Conservation (phyloP, 306 rosid species). For the Senna siamea region DNA sequence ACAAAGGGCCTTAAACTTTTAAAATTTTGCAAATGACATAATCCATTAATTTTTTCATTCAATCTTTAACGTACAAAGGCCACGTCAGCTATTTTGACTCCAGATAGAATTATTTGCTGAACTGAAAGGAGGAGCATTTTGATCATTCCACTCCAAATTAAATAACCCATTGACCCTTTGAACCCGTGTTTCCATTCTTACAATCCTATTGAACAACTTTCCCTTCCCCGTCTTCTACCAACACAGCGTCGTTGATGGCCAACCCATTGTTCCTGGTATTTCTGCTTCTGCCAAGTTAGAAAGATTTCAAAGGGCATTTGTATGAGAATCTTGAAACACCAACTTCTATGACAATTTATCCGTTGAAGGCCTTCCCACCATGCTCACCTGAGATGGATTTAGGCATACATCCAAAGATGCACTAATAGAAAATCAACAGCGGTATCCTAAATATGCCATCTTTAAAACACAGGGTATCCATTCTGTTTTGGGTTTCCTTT, state of each 20-base stretch:
- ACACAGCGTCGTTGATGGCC: conserved; percentile 72
- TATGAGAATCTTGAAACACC: conserved; percentile 67
- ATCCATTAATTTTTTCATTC: too few species aligned
- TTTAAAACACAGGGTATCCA: conserved; percentile 75
- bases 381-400: conserved; percentile 54
- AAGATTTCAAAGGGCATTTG: conserved; percentile 60
- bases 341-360: conserved; percentile 48
- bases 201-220: conserved; percentile 37
- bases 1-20: too few species aligned
- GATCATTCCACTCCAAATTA: too few species aligned
- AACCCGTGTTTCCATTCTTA: conserved; percentile 4
- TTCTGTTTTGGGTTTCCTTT: conserved; percentile 7
- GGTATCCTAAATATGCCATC: conserved; percentile 54
- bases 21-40: too few species aligned
- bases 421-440: conserved; percentile 56
- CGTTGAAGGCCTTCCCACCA: conserved; percentile 50
- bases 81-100: too few species aligned
- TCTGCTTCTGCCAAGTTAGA: conserved; percentile 59
- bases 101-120: too few species aligned
- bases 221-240: conserved; percentile 47
- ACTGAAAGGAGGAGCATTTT: too few species aligned
- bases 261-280: conserved; percentile 50
- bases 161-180: conserved; percentile 44
- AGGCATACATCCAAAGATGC: conserved; percentile 64
- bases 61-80: too few species aligned